phyloP scores from a whole-genome alignment of 495 filamentous ascomycete species.

The Hypomontagnella submonticulosa region DNA sequence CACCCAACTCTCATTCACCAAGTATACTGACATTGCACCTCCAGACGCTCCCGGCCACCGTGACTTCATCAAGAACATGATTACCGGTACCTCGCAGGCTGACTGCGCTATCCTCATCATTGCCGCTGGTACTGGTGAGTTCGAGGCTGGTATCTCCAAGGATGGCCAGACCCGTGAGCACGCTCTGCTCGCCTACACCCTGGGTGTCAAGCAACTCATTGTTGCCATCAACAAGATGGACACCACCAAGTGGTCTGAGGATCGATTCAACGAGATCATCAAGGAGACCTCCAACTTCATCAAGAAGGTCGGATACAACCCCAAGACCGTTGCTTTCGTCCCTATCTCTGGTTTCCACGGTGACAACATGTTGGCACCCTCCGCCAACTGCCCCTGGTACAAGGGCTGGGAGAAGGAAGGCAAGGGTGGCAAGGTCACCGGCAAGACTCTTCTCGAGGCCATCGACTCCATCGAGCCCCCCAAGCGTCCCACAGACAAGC shows the following conservation, averaged over 20 bases:
- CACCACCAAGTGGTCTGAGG: conserved; percentile 97
- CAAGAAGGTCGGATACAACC: conserved; percentile 99
- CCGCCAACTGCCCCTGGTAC: conserved; percentile 99
- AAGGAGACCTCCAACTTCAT: conserved; percentile 99
- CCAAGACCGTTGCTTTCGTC: conserved; percentile 97
- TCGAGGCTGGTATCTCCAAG: conserved; percentile 99
- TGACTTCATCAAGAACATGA: conserved; percentile 99
- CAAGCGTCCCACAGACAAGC: conserved; percentile 93
- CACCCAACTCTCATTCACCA: conserved; percentile 14
- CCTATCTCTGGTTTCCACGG: conserved; percentile 99
- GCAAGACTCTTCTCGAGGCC: conserved; percentile 99
- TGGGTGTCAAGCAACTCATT: conserved; percentile 99
- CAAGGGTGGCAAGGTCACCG: conserved; percentile 87
- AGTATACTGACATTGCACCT: conserved; percentile 33
- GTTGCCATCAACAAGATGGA: conserved; percentile 99
- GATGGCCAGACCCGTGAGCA: conserved; percentile 99
- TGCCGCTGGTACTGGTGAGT: conserved; percentile 99
- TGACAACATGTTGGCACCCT: conserved; percentile 98
- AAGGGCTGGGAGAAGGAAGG: conserved; percentile 99
- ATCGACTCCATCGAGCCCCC: conserved; percentile 97
- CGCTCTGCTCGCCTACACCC: conserved; percentile 99
- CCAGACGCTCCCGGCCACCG: conserved; percentile 97
- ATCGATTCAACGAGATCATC: conserved; percentile 98
- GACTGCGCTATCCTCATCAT: conserved; percentile 99
- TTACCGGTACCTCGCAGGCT: conserved; percentile 99